A percentile compares a stretch with the other conserved stretches of the same genome.
Conservation (phyloP, 345 rosid genomes). For the Bruguiera parviflora region DNA sequence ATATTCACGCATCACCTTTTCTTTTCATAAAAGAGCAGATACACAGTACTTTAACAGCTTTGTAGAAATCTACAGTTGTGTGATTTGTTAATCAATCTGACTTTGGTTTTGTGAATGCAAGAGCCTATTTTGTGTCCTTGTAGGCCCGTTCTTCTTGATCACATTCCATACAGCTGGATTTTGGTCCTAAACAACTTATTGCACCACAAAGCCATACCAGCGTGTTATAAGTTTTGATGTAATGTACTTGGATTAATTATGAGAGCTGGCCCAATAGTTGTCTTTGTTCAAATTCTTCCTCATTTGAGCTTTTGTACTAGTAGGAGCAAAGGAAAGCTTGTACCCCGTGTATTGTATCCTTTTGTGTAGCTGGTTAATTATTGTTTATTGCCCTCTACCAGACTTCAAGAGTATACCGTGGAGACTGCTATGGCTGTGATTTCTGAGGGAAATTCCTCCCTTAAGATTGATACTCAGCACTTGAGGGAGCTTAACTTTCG, state of each 20-base stretch:
- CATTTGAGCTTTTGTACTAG: neutral
- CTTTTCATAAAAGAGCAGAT: too few relatives aligned
- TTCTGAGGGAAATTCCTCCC: conserved; percentile 46
- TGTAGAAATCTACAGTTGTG: too few relatives aligned
- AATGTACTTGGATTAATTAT: neutral
- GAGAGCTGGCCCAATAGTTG: neutral
- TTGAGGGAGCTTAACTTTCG: conserved; percentile 65
- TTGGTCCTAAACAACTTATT: too few relatives aligned
- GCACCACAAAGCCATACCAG: too few relatives aligned
- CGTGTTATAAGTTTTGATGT: too few relatives aligned
- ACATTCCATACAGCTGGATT: too few relatives aligned
- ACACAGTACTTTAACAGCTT: too few relatives aligned
- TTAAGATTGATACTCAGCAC: conserved; percentile 63
- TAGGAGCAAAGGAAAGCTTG: neutral
- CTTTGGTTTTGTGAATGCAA: too few relatives aligned
- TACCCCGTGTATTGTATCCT: neutral
- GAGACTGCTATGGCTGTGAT: conserved; percentile 55
- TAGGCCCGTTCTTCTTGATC: too few relatives aligned
- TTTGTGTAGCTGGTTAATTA: neutral
- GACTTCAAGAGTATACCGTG: conserved; percentile 55
- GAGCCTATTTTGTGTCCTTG: too few relatives aligned
- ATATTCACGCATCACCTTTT: too few relatives aligned
- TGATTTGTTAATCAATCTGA: too few relatives aligned
- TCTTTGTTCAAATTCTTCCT: neutral
- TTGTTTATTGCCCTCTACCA: conserved; percentile 9